Percentiles rank a stretch among this genome's conserved stretches.
These are phyloP conservation scores for Malus hybrid DNA, from an alignment of 331 rosid species.

Conservation along the genomic window DNA sequence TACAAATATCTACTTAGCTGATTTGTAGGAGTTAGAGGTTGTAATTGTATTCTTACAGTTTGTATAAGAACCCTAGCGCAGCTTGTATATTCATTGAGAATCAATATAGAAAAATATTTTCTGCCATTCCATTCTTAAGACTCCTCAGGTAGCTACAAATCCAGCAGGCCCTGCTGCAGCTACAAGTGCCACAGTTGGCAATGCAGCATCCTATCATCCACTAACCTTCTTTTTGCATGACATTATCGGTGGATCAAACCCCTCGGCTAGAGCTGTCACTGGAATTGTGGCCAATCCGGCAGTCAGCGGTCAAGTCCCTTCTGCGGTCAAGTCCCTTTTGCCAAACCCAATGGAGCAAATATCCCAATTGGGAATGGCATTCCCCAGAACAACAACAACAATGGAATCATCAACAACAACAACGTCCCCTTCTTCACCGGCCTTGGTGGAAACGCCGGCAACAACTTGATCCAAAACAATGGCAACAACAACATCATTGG, in stretches of 20 bases:
- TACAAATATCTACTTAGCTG: no score
- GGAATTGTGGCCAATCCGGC: constrained; percentile 71
- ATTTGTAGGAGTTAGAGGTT: no score
- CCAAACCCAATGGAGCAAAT: constrained; percentile 74
- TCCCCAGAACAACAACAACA: constrained; percentile 64
- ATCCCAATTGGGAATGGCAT: constrained; percentile 46
- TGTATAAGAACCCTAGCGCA: no score
- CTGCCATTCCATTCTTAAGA: no score
- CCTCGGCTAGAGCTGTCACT: constrained; percentile 66
- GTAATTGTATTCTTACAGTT: no score
- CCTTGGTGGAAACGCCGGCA: constrained; percentile 43
- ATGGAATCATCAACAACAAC: constrained; percentile 66
- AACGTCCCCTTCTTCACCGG: constrained; percentile 84
- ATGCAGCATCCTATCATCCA: constrained; percentile 18
- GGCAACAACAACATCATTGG: constrained; percentile 22
- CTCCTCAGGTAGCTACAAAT: not conserved
- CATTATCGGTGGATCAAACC: constrained; percentile 72
- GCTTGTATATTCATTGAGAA: no score
- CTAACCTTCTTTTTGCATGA: constrained; percentile 78
- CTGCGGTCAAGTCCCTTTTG: constrained; percentile 42
- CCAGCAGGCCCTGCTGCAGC: not conserved
- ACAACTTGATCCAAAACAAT: constrained; percentile 46
- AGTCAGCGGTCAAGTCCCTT: constrained; percentile 29
- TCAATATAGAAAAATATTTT: no score
- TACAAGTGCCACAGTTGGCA: not conserved